Evolutionary conservation across 2,329 filamentous ascomycete species (phyloP).

Genomic region (Lachnellula suecica): DNA sequence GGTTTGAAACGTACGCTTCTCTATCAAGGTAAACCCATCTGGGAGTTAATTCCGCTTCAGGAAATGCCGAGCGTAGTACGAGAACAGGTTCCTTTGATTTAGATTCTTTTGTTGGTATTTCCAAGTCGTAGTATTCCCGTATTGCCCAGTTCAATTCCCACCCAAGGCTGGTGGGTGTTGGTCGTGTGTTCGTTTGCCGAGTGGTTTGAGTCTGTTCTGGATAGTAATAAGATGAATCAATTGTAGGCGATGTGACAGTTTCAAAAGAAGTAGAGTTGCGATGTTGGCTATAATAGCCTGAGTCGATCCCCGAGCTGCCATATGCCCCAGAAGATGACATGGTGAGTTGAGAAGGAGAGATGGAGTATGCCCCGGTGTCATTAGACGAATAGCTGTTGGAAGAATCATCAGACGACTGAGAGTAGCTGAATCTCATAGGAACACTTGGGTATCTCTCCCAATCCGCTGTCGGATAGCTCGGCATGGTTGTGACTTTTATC

Average conservation of each 20-base stretch:
- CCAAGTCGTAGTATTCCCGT: constrained; percentile 1
- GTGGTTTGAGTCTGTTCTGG: neutral
- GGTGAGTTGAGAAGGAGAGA: neutral
- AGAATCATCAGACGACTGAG: neutral
- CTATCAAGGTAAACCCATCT: constrained; percentile 3
- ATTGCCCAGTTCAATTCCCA: constrained; percentile 2
- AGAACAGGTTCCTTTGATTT: constrained; percentile 4
- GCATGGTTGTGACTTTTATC: neutral
- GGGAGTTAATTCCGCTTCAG: neutral
- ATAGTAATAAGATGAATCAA: neutral
- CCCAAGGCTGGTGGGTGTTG: constrained; percentile 3
- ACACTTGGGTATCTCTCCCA: neutral
- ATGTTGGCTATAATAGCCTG: neutral
- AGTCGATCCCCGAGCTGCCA: neutral
- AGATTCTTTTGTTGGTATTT: neutral
- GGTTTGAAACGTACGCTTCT: neutral
- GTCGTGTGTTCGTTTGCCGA: neutral
- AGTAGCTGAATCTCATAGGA: neutral
- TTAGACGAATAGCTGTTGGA: neutral
- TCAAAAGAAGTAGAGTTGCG: neutral
- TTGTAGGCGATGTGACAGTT: neutral
- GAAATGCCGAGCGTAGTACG: neutral
- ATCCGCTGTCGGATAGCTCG: neutral
- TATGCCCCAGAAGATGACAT: neutral
- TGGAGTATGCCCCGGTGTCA: neutral